Conservation (phyloP, 2,329 filamentous ascomycete species). For the Pezicula radicicola region DNA sequence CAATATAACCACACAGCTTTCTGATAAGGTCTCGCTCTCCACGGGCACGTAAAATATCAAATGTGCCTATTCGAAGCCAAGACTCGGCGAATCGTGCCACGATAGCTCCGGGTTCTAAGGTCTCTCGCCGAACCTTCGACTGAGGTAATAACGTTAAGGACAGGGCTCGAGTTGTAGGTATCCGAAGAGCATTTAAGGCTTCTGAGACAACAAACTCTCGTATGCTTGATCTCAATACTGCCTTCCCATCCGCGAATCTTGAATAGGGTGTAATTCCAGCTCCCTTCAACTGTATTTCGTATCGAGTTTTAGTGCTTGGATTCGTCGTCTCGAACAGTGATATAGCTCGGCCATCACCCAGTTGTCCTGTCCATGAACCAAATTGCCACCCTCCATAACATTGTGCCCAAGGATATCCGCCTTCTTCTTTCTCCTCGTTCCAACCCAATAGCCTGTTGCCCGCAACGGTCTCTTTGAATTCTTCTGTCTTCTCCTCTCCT, state of each 20-base stretch:
- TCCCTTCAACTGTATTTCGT: constrained; percentile 92
- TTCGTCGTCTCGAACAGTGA: constrained; percentile 90
- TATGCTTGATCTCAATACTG: constrained; percentile 88
- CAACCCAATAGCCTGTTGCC: constrained; percentile 83
- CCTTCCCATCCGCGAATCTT: constrained; percentile 93
- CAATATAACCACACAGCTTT: constrained; percentile 75
- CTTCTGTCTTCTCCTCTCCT: constrained; percentile 65
- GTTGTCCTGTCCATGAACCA: constrained; percentile 91
- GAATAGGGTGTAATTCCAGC: constrained; percentile 93
- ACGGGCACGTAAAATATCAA: constrained; percentile 83
- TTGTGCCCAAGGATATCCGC: constrained; percentile 95
- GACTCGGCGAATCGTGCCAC: constrained; percentile 87
- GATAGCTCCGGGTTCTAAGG: constrained; percentile 84
- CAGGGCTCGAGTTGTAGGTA: constrained; percentile 84
- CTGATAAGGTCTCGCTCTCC: constrained; percentile 75
- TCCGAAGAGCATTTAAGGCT: constrained; percentile 77
- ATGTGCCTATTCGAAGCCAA: constrained; percentile 93
- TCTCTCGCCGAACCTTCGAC: constrained; percentile 72
- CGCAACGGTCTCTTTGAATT: constrained; percentile 74
- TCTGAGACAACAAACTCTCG: constrained; percentile 93
- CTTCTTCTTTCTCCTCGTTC: constrained; percentile 61
- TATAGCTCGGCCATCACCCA: constrained; percentile 92
- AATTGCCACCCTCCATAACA: constrained; percentile 86
- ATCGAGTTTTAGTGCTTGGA: constrained; percentile 65
- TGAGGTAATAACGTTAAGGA: constrained; percentile 76